These are phyloP conservation scores for Atkinsonella texensis DNA, from an alignment of 2,329 filamentous ascomycete species.

Conservation along the genomic window DNA sequence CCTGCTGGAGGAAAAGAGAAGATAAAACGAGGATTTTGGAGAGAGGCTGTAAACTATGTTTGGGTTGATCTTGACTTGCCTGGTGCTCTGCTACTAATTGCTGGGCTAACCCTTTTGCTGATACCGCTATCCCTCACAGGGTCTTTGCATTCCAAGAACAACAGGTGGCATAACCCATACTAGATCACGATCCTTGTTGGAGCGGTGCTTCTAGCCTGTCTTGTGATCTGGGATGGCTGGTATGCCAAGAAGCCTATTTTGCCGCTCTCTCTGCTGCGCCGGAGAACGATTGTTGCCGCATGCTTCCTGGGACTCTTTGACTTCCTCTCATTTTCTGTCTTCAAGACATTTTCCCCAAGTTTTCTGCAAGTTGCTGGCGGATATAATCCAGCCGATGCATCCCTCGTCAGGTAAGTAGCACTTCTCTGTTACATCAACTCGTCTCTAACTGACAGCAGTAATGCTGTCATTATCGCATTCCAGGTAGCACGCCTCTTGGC, in stretches of 20 bases:
- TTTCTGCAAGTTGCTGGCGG: conserved; percentile 27
- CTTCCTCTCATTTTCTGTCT: conserved; percentile 25
- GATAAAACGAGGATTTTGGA: conserved; percentile 8
- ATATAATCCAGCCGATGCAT: conserved; percentile 22
- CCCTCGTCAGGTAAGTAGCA: conserved; percentile 22
- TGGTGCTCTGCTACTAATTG: conserved; percentile 20
- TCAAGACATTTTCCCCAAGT: conserved; percentile 28
- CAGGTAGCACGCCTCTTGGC: conserved; percentile 24
- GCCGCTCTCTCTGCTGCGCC: conserved; percentile 25
- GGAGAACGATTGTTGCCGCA: conserved; percentile 24
- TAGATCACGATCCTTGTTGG: conserved; percentile 27
- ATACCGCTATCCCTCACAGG: conserved; percentile 27
- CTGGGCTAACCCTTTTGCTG: conserved; percentile 21
- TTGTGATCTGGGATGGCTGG: conserved; percentile 24
- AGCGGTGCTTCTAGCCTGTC: conserved; percentile 12
- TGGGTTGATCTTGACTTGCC: conserved; percentile 23
- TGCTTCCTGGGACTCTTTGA: conserved; percentile 25
- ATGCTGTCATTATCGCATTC: conserved; percentile 21
- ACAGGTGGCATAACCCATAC: conserved; percentile 18
- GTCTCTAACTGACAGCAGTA: conserved; percentile 9
- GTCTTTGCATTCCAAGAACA: conserved; percentile 16
- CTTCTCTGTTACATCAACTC: not conserved
- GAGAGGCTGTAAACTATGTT: conserved; percentile 12
- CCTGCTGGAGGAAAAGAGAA: conserved; percentile 2
- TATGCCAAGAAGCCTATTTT: conserved; percentile 26